phyloP scores from a whole-genome alignment of 1,139 yeast species.

The Tardiomyces depauwii region DNA sequence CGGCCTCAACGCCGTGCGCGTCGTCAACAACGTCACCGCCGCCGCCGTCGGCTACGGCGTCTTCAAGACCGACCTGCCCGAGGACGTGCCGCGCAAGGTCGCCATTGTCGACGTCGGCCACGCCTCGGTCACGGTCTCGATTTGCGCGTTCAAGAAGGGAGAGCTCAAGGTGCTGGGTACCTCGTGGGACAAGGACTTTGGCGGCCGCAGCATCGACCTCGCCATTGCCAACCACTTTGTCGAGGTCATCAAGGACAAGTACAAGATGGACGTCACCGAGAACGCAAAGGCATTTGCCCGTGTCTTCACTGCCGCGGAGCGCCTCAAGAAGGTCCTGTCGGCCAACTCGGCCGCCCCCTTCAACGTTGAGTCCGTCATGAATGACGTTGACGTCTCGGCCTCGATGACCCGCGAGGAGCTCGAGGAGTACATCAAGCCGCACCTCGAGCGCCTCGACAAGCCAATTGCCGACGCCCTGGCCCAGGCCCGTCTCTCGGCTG shows the following conservation, averaged over 20 bases:
- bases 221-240: constrained; percentile 95
- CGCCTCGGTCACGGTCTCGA: constrained; percentile 84
- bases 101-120: constrained; percentile 96
- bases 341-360: constrained; percentile 95
- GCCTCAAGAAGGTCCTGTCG: constrained; percentile 87
- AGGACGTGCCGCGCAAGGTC: constrained; percentile 79
- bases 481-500: constrained; percentile 61
- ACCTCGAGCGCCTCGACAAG: constrained; percentile 58
- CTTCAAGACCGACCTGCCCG: constrained; percentile 85
- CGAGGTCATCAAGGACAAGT: constrained; percentile 78
- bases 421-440: constrained; percentile 79
- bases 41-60: constrained; percentile 99
- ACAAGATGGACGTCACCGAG: constrained; percentile 82
- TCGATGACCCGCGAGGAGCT: constrained; percentile 84
- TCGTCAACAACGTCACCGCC: constrained; percentile 94
- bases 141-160: constrained; percentile 91
- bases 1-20: constrained; percentile 95
- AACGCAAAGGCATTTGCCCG: constrained; percentile 95
- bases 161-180: constrained; percentile 89
- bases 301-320: constrained; percentile 84
- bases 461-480: constrained; percentile 79
- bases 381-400: constrained; percentile 91
- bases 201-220: constrained; percentile 94
- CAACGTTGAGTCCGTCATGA: constrained; percentile 92
- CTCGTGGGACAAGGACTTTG: constrained; percentile 91